Conservation (phyloP, 495 filamentous ascomycete species). For the Pseudomonodictys pantanalensis region DNA sequence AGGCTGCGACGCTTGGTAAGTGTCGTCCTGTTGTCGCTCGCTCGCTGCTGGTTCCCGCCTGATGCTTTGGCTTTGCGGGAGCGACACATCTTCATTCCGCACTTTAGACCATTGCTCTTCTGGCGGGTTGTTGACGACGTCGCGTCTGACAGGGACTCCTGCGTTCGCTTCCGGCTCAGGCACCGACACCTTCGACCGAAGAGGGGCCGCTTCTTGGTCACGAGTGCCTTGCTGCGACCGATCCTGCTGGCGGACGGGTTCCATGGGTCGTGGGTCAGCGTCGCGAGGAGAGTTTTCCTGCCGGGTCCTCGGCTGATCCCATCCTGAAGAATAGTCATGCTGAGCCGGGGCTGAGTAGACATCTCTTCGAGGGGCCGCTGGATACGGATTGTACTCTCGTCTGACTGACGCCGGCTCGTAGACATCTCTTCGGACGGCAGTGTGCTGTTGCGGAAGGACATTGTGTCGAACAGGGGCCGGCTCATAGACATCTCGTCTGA, state of each 20-base stretch:
- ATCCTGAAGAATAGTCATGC: background rate
- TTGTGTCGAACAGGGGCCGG: conserved; percentile 3
- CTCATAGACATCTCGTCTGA: background rate
- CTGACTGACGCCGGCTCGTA: background rate
- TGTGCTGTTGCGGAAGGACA: no score
- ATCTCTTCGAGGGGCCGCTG: background rate
- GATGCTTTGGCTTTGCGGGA: conserved; percentile 4
- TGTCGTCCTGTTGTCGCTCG: background rate
- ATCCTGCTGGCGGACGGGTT: conserved; percentile 22
- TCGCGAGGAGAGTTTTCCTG: conserved; percentile 7
- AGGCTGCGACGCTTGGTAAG: background rate
- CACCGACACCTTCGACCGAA: conserved; percentile 6
- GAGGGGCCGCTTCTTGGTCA: conserved; percentile 18
- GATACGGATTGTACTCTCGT: background rate
- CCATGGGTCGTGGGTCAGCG: conserved; percentile 4
- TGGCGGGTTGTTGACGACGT: background rate
- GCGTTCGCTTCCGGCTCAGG: conserved; percentile 9
- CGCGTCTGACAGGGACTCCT: conserved; percentile 10
- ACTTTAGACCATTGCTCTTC: conserved; percentile 1
- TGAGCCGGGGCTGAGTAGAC: conserved; percentile 11
- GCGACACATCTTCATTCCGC: background rate
- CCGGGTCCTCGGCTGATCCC: background rate
- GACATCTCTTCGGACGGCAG: conserved; percentile 12
- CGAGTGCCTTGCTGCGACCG: conserved; percentile 7
- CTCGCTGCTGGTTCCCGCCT: background rate